phyloP scores from a whole-genome alignment of 208 protist genomes.

The Acanthamoeba polyphaga region DNA sequence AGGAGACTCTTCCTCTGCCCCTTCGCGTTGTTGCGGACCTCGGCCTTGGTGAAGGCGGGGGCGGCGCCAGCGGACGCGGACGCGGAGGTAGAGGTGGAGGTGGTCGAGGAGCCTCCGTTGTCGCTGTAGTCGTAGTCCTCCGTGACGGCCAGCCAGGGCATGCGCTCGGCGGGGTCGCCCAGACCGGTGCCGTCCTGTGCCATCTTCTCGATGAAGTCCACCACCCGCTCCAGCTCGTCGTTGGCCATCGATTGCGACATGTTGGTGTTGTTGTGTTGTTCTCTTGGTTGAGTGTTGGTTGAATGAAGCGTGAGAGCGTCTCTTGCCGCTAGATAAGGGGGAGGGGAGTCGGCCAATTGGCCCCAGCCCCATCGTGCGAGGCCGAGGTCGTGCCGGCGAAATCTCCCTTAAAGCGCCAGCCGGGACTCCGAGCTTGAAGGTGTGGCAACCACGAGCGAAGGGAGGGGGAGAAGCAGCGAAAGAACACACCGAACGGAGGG shows the following conservation, averaged over 20 bases:
- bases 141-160: neutral
- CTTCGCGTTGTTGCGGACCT: neutral
- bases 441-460: neutral
- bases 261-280: neutral
- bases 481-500: neutral
- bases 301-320: neutral
- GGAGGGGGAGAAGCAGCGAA: neutral
- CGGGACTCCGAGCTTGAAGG: neutral
- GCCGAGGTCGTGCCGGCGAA: neutral
- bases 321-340: neutral
- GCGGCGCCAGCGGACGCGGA: neutral
- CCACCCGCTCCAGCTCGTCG: conserved; percentile 40
- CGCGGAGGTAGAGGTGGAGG: neutral
- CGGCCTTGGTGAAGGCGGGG: neutral
- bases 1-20: neutral
- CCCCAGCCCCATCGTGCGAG: too few relatives aligned
- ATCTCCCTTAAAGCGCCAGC: neutral
- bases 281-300: too few relatives aligned
- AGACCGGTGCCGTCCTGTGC: neutral
- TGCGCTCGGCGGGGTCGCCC: neutral
- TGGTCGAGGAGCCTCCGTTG: neutral
- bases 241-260: conserved; percentile 29
- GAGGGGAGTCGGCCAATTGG: neutral
- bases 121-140: neutral
- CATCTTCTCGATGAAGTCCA: conserved; percentile 38